These are phyloP conservation scores for Dactylellina parvicollis DNA, from an alignment of 2,329 filamentous ascomycete genomes.

Conservation along the genomic window DNA sequence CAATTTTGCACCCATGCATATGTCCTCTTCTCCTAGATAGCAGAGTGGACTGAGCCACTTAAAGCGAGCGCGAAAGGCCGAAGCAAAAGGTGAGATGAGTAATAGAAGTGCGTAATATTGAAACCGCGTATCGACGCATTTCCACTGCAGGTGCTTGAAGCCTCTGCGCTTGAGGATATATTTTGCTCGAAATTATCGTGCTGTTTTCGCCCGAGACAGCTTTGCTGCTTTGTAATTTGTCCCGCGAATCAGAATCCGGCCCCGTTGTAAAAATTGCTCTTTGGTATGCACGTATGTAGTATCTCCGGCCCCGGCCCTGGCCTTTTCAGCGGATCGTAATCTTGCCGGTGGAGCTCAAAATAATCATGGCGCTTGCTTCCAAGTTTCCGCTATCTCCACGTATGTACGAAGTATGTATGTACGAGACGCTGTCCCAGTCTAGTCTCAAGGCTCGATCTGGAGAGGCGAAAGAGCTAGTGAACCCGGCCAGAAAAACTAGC, in stretches of 20 bases:
- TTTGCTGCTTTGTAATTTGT: conserved; percentile 15
- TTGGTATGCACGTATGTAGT: neutral
- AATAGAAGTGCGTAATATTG: conserved; percentile 53
- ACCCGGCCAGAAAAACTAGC: conserved; percentile 15
- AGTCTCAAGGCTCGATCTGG: conserved; percentile 12
- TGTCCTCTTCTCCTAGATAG: neutral
- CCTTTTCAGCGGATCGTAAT: conserved; percentile 1
- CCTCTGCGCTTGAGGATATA: neutral
- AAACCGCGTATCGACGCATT: conserved; percentile 35
- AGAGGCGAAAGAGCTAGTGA: conserved; percentile 18
- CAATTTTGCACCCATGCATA: conserved; percentile 18
- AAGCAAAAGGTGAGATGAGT: conserved; percentile 50
- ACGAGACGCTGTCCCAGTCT: neutral
- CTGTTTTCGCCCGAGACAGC: conserved; percentile 3
- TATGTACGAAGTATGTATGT: no score
- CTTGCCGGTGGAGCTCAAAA: conserved; percentile 4
- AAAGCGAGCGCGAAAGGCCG: neutral
- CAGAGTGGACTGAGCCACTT: conserved; percentile 29
- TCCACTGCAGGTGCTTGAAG: conserved; percentile 15
- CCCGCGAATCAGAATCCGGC: conserved; percentile 37
- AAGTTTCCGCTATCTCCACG: neutral
- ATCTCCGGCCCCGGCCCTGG: conserved; percentile 1
- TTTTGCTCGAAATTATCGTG: neutral
- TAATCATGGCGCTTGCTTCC: conserved; percentile 4
- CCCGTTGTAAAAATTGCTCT: no score